phyloP scores from a whole-genome alignment of 1,284 basidiomycete genomes.

The Coniophora puteana region DNA sequence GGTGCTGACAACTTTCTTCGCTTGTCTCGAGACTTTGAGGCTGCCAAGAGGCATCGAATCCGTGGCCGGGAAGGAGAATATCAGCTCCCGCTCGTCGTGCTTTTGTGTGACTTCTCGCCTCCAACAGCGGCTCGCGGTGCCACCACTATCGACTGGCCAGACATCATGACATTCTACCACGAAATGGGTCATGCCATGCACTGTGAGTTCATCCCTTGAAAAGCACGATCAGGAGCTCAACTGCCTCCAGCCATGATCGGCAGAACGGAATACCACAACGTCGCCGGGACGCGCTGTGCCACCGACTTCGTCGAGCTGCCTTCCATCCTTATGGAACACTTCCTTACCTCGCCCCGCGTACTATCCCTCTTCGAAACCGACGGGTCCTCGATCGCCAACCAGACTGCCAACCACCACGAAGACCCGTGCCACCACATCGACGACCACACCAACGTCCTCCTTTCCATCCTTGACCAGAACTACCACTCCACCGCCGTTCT shows the following conservation, averaged over 20 bases:
- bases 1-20: conserved; percentile 34
- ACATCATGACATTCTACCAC: conserved; percentile 94
- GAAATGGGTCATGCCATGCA: conserved; percentile 99
- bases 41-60: conserved; percentile 50
- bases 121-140: conserved; percentile 63
- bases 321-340: conserved; percentile 98
- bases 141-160: conserved; percentile 86
- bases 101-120: conserved; percentile 85
- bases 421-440: conserved; percentile 78
- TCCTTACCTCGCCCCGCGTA: conserved; percentile 82
- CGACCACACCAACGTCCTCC: conserved; percentile 88
- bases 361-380: conserved; percentile 72
- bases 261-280: conserved; percentile 96
- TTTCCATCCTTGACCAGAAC: conserved; percentile 85
- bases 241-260: conserved; percentile 87
- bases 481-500: conserved; percentile 79
- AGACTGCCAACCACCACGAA: conserved; percentile 56
- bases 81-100: conserved; percentile 89
- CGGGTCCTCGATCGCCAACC: conserved; percentile 37
- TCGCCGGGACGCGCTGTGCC: conserved; percentile 96
- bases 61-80: conserved; percentile 66
- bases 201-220: conserved; percentile 58
- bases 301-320: conserved; percentile 98
- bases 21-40: conserved; percentile 59
- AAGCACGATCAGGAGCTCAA: conserved; percentile 3